These are phyloP conservation scores for Globisporangium spinosum DNA, from an alignment of 352 stramenopile genomes.

Conservation along the genomic window DNA sequence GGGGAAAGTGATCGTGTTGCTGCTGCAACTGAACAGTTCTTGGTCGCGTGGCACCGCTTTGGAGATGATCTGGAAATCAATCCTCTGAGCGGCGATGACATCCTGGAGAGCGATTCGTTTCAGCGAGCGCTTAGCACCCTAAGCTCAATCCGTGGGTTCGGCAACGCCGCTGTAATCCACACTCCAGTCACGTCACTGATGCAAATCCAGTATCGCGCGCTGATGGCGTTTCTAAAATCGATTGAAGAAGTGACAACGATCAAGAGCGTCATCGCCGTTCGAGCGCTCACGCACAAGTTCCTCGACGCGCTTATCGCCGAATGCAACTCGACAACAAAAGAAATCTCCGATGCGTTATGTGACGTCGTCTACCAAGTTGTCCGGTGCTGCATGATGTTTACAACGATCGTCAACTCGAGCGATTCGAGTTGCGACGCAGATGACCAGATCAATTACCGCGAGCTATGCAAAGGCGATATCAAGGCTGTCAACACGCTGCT, in stretches of 20 bases:
- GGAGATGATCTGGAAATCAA: neutral
- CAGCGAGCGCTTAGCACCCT: conserved; percentile 1
- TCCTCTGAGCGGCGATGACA: neutral
- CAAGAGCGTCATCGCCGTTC: conserved; percentile 10
- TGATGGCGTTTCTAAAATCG: conserved; percentile 14
- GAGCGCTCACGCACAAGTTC: conserved; percentile 21
- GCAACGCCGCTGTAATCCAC: neutral
- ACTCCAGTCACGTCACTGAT: neutral
- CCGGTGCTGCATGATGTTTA: conserved; percentile 61
- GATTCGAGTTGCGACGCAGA: conserved; percentile 12
- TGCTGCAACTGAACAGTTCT: neutral
- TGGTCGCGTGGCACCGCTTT: conserved; percentile 3
- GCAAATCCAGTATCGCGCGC: conserved; percentile 15
- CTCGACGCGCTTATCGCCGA: conserved; percentile 14
- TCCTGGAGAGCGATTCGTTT: conserved; percentile 11
- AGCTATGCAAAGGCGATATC: conserved; percentile 45
- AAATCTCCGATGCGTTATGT: neutral
- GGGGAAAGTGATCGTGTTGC: neutral
- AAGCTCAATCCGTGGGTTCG: neutral
- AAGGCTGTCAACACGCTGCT: conserved; percentile 40
- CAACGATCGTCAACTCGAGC: conserved; percentile 45
- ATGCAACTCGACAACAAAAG: neutral
- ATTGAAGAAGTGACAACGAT: conserved; percentile 8
- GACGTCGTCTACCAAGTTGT: conserved; percentile 55
- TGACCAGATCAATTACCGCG: conserved; percentile 33